Base-by-base conservation (phyloP, 2,329 filamentous ascomycete species). In the Paraconiothyrium brasiliense region DNA sequence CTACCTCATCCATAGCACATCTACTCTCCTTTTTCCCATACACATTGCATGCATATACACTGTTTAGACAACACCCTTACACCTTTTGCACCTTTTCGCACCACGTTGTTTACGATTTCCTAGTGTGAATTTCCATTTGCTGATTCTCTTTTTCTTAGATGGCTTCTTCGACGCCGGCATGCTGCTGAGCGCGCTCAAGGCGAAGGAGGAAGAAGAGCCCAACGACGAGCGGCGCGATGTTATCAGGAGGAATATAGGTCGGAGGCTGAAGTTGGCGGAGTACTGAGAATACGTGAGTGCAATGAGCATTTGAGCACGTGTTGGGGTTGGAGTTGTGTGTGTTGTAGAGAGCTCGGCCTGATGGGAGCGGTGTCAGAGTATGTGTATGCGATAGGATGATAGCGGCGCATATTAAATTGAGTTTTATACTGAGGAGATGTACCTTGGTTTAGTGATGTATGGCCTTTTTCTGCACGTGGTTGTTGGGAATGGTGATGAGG, bases 151-250 rank as follows among this genome's bases (percentile, higher is more conserved):
- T 64, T 66, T 64, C 63, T 58, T 75, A 97, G 94, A 97, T 83
- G 94, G 94, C 35, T 97, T 98, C 84, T 98, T 98, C 80, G 94
- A 98, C 76, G 93, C 94, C 0, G 94, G 94, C 14, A 97, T 97
- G 93, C 86, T 97, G 5, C 84, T 95, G 27, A 92, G 96, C 77
- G 93, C 93, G 1, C 87, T 97, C 60, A 94, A 94, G 76, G 90
- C 90, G 2, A 86, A 90, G 54, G 85, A 86, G 16, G 84, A 88
- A 35, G 68, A 63, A 59, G 83, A 81, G 37, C 75, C 80, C 2
- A 82, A 79, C 47, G 85, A 88, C 64, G 80, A 84, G 48, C 88
- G 90, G 70, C 83, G 87, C 59, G 88, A 88, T 11, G 85, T 85
- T 4, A 85, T 86, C 47, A 83, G 90, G 64, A 83, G 90, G 67